Percentiles rank a stretch among this genome's conserved stretches.
These are phyloP conservation scores for Dimargaris cristalligena DNA, from an alignment of 192 early-diverging fungal species.

Conservation along the genomic window DNA sequence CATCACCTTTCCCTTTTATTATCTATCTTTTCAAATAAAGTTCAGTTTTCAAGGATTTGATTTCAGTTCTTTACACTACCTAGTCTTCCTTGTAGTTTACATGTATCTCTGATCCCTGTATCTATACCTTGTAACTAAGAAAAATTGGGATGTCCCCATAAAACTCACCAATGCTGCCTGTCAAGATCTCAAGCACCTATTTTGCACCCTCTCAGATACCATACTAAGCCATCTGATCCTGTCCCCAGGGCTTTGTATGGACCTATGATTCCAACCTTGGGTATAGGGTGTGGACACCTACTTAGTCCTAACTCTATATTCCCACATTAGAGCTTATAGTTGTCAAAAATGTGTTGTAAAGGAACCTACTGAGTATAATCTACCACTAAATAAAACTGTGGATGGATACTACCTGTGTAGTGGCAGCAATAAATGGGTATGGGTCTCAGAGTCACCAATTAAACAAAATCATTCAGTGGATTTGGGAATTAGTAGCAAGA, in stretches of 20 bases:
- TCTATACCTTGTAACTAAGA: neutral
- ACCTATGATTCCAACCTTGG: neutral
- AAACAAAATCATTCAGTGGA: neutral
- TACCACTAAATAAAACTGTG: neutral
- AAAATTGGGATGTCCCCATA: neutral
- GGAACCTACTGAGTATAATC: neutral
- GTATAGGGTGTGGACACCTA: neutral
- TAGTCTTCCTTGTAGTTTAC: neutral
- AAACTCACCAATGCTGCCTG: neutral
- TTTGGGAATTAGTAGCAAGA: neutral
- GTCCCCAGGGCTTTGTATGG: slow-evolving; percentile 1
- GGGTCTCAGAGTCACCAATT: neutral
- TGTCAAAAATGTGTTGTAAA: neutral
- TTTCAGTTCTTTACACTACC: too few relatives aligned
- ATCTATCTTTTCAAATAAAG: too few relatives aligned
- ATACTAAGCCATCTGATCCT: neutral
- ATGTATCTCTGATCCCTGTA: neutral
- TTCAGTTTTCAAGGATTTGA: too few relatives aligned
- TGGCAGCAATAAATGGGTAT: neutral
- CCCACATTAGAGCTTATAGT: neutral
- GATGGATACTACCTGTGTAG: neutral
- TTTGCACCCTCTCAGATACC: neutral
- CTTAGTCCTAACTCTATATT: neutral
- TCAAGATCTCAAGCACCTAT: neutral
- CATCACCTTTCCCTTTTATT: too few relatives aligned